phyloP scores from a whole-genome alignment of 257 asterid species.

The Lycium barbarum region DNA sequence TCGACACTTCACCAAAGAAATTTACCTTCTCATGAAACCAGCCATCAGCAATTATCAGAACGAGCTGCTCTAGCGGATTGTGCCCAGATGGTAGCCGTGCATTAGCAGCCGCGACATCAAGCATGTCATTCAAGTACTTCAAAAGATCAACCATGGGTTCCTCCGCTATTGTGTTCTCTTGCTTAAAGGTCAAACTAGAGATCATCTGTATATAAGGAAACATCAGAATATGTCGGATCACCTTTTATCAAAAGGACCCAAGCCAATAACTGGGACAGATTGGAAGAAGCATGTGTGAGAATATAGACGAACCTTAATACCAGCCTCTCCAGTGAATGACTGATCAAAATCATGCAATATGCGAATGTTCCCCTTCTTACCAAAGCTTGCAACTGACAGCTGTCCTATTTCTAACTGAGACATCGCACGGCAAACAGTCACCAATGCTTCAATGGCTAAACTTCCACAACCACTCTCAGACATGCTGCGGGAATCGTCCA shows the following conservation, averaged over 20 bases:
- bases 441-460: slow-evolving; percentile 89
- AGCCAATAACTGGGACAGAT: background rate
- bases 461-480: slow-evolving; percentile 77
- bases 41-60: slow-evolving; percentile 90
- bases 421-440: slow-evolving; percentile 97
- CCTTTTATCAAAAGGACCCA: slow-evolving; percentile 23
- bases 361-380: slow-evolving; percentile 86
- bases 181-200: slow-evolving; percentile 86
- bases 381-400: slow-evolving; percentile 89
- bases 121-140: slow-evolving; percentile 73
- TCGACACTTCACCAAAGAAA: background rate
- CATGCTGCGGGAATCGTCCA: slow-evolving; percentile 97
- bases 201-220: slow-evolving; percentile 63
- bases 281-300: background rate
- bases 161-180: slow-evolving; percentile 80
- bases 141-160: slow-evolving; percentile 87
- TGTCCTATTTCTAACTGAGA: slow-evolving; percentile 93
- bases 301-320: slow-evolving; percentile 65
- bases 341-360: slow-evolving; percentile 84
- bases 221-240: background rate
- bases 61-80: slow-evolving; percentile 97
- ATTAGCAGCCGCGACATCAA: slow-evolving; percentile 63
- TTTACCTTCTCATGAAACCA: slow-evolving; percentile 84
- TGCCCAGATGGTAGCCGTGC: slow-evolving; percentile 84
- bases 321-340: slow-evolving; percentile 89